Base-by-base conservation (phyloP, 2,329 filamentous ascomycete genomes). In the Scedosporium boydii region DNA sequence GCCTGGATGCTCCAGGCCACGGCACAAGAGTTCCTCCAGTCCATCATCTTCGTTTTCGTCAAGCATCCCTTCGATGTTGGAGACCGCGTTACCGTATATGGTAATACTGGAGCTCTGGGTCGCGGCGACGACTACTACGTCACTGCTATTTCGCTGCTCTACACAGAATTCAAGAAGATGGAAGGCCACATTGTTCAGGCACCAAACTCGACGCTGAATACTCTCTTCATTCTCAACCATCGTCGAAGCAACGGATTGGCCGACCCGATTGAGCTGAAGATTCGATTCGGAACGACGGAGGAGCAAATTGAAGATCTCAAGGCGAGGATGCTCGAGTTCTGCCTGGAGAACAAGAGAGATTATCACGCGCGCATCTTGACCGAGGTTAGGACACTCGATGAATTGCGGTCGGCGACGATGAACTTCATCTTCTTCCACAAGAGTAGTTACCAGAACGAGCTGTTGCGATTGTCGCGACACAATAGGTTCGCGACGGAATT, bases 161-260 rank as follows among this genome's bases (percentile, higher is more conserved):
- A 95, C 73, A 98, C 93, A 14, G 93, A 97, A 70, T 97, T 97
- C 79, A 97, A 97, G 81, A 97, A 97, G 80, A 93, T 97, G 90
- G 89, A 97, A 74, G 93, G 93, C 1, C 93, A 97, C 69, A 88
- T 97, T 26, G 93, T 98, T 0, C 93, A 97, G 74, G 93, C 93
- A 0, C 93, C 93, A 10, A 98, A 98, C 81, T 96, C 89, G 63
- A 87, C 96, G 44, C 83, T 98, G 62, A 98, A 97, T 75, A 91
- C 86, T 0, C 82, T 98, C 0, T 97, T 97, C 75, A 96, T 98
- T 65, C 86, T 97, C 55, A 98, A 98, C 74, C 92, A 96, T 76
- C 87, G 93, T 56, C 89, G 93, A 61, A 96, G 91, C 41, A 93
- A 93, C 66, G 89, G 88, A 4, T 81, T 97, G 4, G 92, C 93